phyloP scores from a whole-genome alignment of 2,329 filamentous ascomycete species.

The Alternaria arbusti region DNA sequence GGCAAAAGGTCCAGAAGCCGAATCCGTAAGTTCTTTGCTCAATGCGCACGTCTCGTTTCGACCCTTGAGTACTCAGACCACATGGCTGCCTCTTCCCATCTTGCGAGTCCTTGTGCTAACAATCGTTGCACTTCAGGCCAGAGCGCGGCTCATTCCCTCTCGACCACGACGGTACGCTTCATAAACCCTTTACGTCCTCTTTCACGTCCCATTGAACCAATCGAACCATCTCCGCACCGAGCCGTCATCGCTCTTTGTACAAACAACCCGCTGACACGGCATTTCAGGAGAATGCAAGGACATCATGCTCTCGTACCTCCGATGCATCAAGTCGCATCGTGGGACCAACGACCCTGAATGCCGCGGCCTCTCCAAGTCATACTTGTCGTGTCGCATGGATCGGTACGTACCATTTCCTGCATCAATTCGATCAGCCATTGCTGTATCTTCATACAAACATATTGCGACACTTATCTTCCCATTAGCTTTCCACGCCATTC shows the following conservation, averaged over 20 bases:
- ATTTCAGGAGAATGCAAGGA: slow-evolving; percentile 85
- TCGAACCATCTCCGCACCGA: not conserved
- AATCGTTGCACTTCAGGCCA: slow-evolving; percentile 62
- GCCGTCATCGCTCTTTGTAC: not conserved
- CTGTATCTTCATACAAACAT: no score
- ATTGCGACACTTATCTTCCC: not conserved
- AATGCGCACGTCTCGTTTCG: not conserved
- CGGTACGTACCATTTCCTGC: slow-evolving; percentile 72
- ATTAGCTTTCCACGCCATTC: slow-evolving; percentile 17
- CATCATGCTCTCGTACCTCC: slow-evolving; percentile 83
- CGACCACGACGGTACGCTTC: slow-evolving; percentile 77
- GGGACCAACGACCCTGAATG: slow-evolving; percentile 89
- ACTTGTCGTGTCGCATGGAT: slow-evolving; percentile 93
- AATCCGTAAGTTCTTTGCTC: slow-evolving; percentile 64
- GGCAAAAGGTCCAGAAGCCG: slow-evolving; percentile 69
- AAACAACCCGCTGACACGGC: slow-evolving; percentile 21
- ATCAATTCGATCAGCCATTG: no score
- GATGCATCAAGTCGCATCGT: slow-evolving; percentile 82
- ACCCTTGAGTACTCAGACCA: no score
- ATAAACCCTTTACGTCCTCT: slow-evolving; percentile 54
- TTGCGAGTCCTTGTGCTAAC: slow-evolving; percentile 3
- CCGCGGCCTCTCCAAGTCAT: slow-evolving; percentile 83
- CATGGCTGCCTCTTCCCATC: not conserved
- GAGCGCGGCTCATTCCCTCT: slow-evolving; percentile 95
- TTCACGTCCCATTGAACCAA: slow-evolving; percentile 54